Evolutionary conservation across 345 rosid genomes (phyloP).

Genomic region (Acer saccharum): DNA sequence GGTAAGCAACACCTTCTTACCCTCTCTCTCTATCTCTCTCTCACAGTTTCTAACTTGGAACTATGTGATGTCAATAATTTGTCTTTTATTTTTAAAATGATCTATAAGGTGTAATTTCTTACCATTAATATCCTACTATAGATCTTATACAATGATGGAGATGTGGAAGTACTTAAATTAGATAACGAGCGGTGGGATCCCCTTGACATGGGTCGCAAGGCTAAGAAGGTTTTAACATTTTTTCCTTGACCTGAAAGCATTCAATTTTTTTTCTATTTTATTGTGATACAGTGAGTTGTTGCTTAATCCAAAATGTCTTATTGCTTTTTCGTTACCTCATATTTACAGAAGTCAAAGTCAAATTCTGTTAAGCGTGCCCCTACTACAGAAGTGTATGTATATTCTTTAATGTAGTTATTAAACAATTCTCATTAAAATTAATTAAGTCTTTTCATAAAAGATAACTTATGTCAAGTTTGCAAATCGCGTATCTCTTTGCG

Average conservation of each 20-base stretch:
- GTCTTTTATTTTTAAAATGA: neutral
- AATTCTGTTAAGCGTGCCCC: constrained; percentile 45
- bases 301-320: constrained; percentile 16
- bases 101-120: constrained; percentile 6
- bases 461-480: constrained; percentile 6
- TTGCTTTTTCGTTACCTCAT: constrained; percentile 19
- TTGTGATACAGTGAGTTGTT: constrained; percentile 7
- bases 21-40: neutral
- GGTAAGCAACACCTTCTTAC: constrained; percentile 49
- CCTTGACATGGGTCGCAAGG: constrained; percentile 56
- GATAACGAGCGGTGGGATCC: constrained; percentile 94
- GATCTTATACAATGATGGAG: constrained; percentile 94
- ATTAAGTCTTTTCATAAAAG: neutral
- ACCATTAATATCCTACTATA: constrained; percentile 28
- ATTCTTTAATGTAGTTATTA: neutral
- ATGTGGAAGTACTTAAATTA: constrained; percentile 85
- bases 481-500: neutral
- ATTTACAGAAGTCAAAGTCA: constrained; percentile 64
- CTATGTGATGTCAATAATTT: constrained; percentile 2
- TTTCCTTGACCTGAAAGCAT: constrained; percentile 13
- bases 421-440: neutral
- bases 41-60: constrained; percentile 14
- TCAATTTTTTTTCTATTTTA: neutral
- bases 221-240: constrained; percentile 55
- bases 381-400: constrained; percentile 54